These are phyloP conservation scores for Chrysosporium queenslandicum DNA, from an alignment of 2,329 filamentous ascomycete genomes.

Conservation along the genomic window DNA sequence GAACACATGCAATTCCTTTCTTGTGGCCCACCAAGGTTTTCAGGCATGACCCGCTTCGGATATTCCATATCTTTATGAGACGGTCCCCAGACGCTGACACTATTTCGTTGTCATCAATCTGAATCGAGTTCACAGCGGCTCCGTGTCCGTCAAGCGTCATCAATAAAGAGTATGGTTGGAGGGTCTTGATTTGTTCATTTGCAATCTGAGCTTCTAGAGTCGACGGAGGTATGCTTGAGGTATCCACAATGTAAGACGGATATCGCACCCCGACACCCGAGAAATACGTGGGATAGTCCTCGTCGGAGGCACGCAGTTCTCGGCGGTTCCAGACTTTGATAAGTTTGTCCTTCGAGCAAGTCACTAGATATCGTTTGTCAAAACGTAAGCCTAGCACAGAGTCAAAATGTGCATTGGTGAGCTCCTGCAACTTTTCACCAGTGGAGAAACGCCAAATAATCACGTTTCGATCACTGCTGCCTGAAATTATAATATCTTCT, in stretches of 20 bases:
- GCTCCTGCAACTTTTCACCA: slow-evolving; percentile 66
- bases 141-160: slow-evolving; percentile 72
- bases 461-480: slow-evolving; percentile 82
- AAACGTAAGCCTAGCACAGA: slow-evolving; percentile 91
- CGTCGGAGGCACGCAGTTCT: slow-evolving; percentile 45
- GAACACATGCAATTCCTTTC: slow-evolving; percentile 95
- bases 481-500: slow-evolving; percentile 88
- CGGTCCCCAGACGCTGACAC: slow-evolving; percentile 93
- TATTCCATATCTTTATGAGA: slow-evolving; percentile 89
- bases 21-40: slow-evolving; percentile 76
- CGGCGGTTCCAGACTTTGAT: slow-evolving; percentile 93
- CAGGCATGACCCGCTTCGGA: slow-evolving; percentile 64
- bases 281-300: slow-evolving; percentile 38
- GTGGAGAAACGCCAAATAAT: slow-evolving; percentile 93
- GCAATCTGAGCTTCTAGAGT: slow-evolving; percentile 36
- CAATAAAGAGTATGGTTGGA: slow-evolving; percentile 64
- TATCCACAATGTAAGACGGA: slow-evolving; percentile 47
- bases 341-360: slow-evolving; percentile 92
- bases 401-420: slow-evolving; percentile 70
- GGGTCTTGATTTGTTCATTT: slow-evolving; percentile 31
- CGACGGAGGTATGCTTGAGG: slow-evolving; percentile 33
- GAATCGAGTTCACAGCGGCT: slow-evolving; percentile 92
- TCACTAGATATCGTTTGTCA: slow-evolving; percentile 81
- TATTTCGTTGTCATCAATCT: slow-evolving; percentile 74
- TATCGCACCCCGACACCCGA: slow-evolving; percentile 37